Conservation (phyloP, 2,329 filamentous ascomycete species). For the Incumbomyces delicatus region DNA sequence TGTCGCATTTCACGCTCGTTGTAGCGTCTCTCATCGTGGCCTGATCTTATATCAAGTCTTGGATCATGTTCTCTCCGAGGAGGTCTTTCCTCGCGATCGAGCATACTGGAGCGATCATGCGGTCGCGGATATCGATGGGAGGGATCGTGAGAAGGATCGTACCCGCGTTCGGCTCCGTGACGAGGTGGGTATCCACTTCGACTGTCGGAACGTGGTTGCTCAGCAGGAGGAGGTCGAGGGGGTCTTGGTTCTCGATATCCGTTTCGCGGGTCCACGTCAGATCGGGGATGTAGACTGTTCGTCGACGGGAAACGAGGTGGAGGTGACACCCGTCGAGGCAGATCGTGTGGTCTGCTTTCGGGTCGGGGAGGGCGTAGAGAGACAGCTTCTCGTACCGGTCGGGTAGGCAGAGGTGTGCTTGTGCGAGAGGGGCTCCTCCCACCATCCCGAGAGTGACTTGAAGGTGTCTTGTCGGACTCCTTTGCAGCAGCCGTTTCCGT, state of each 20-base stretch:
- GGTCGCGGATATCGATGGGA: constrained; percentile 24
- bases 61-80: constrained; percentile 15
- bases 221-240: constrained; percentile 20
- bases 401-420: constrained; percentile 1
- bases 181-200: constrained; percentile 30
- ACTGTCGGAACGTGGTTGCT: constrained; percentile 14
- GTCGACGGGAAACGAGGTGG: constrained; percentile 25
- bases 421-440: constrained; percentile 2
- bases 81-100: constrained; percentile 16
- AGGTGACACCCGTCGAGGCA: constrained; percentile 31
- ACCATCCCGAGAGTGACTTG: constrained; percentile 1
- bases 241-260: constrained; percentile 29
- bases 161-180: constrained; percentile 27
- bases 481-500: constrained; percentile 6
- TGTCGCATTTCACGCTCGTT: constrained; percentile 10
- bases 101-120: constrained; percentile 26
- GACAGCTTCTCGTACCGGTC: not conserved
- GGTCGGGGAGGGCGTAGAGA: constrained; percentile 12
- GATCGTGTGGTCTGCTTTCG: constrained; percentile 11
- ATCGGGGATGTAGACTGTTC: constrained; percentile 28
- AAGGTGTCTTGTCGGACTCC: constrained; percentile 10
- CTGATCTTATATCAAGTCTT: constrained; percentile 7
- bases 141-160: constrained; percentile 28
- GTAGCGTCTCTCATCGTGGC: constrained; percentile 9
- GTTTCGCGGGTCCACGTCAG: constrained; percentile 25